These are phyloP conservation scores for Fistulina hepatica DNA, from an alignment of 1,284 basidiomycete species.

Conservation along the genomic window DNA sequence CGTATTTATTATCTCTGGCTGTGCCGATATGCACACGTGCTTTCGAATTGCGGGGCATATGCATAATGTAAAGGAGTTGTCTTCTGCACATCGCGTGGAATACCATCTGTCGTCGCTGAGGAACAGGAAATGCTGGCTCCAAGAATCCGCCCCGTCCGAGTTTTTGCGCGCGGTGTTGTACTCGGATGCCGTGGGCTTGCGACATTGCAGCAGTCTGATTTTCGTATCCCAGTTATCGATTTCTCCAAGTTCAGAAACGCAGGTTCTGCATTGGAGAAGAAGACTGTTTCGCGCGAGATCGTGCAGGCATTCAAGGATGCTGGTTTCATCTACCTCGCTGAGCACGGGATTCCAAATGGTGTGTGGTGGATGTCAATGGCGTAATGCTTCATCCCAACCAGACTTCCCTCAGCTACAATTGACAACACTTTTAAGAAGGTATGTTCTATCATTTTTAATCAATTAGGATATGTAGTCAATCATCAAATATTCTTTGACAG, in stretches of 20 bases:
- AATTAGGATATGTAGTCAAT: neutral
- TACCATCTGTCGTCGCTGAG: too few species aligned
- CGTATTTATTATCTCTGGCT: too few species aligned
- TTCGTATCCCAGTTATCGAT: slow-evolving; percentile 66
- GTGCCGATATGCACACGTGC: too few species aligned
- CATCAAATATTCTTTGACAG: slow-evolving; percentile 26
- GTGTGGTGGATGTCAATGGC: slow-evolving; percentile 8
- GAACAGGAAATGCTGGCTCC: too few species aligned
- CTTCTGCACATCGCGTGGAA: too few species aligned
- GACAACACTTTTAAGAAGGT: slow-evolving; percentile 55
- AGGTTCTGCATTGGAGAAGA: slow-evolving; percentile 42
- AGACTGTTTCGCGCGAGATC: slow-evolving; percentile 53
- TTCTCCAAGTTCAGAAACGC: slow-evolving; percentile 56
- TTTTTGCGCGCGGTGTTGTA: too few species aligned
- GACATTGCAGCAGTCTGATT: too few species aligned
- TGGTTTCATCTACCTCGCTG: slow-evolving; percentile 64
- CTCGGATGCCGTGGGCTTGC: too few species aligned
- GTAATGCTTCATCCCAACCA: slow-evolving; percentile 1
- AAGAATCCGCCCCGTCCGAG: too few species aligned
- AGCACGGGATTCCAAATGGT: slow-evolving; percentile 52
- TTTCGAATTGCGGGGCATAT: too few species aligned
- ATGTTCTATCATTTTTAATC: slow-evolving; percentile 4
- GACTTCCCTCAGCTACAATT: slow-evolving; percentile 28
- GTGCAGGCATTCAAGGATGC: slow-evolving; percentile 70
- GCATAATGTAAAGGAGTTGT: too few species aligned